Evolutionary conservation across 192 early-diverging fungal genomes (phyloP).

Genomic region (Coemansia sp.): DNA sequence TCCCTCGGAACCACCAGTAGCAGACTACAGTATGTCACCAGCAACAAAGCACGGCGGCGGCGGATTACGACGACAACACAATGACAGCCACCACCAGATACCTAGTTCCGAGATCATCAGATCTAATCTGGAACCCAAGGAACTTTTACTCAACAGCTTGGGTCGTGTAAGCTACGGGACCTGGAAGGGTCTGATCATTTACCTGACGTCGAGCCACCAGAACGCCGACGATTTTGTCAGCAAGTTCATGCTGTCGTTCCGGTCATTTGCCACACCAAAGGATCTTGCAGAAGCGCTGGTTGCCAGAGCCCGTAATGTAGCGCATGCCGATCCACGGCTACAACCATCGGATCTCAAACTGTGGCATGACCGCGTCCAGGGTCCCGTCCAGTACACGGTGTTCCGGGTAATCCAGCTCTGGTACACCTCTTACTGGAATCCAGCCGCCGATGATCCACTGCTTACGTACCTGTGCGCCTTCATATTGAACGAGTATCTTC

Average conservation of each 20-base stretch:
- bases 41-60: not conserved
- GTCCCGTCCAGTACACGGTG: constrained; percentile 70
- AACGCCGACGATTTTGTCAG: constrained; percentile 55
- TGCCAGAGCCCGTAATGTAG: constrained; percentile 61
- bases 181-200: constrained; percentile 40
- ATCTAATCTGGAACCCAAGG: constrained; percentile 4
- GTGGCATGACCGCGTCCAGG: constrained; percentile 64
- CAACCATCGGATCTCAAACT: constrained; percentile 49
- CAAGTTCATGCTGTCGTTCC: constrained; percentile 85
- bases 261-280: constrained; percentile 70
- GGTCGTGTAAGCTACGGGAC: constrained; percentile 54
- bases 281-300: constrained; percentile 66
- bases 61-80: no score
- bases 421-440: constrained; percentile 73
- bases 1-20: not conserved
- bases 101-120: not conserved
- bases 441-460: constrained; percentile 49
- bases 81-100: not conserved
- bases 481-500: constrained; percentile 35
- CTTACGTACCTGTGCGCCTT: constrained; percentile 38
- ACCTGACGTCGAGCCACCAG: constrained; percentile 54
- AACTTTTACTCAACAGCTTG: constrained; percentile 43
- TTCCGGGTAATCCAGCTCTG: constrained; percentile 80
- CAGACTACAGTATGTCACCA: not conserved
- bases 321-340: not conserved